These are phyloP conservation scores for Neonectria punicea DNA, from an alignment of 2,329 filamentous ascomycete genomes.

Conservation along the genomic window DNA sequence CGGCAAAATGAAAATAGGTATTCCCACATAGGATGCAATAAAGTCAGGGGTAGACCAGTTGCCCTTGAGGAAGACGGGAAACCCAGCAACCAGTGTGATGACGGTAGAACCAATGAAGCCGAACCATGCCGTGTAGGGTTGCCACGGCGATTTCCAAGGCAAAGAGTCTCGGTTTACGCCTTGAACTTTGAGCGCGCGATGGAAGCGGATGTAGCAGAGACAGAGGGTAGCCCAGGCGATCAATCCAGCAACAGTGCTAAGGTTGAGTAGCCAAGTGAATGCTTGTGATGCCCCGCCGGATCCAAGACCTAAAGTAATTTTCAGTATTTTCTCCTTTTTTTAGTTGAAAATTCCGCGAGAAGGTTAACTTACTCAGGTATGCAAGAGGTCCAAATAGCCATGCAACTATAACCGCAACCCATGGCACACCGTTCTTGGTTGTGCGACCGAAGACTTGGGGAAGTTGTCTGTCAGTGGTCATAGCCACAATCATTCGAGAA, in stretches of 20 bases:
- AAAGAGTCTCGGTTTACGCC: slow-evolving; percentile 61
- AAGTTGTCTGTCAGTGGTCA: slow-evolving; percentile 74
- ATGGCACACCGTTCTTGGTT: slow-evolving; percentile 70
- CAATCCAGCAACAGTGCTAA: slow-evolving; percentile 71
- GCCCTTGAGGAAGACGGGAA: slow-evolving; percentile 75
- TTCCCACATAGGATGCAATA: slow-evolving; percentile 70
- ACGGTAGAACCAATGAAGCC: slow-evolving; percentile 67
- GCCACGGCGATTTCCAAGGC: slow-evolving; percentile 63
- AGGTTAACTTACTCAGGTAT: slow-evolving; percentile 72
- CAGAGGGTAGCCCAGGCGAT: slow-evolving; percentile 70
- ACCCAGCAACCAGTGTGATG: slow-evolving; percentile 79
- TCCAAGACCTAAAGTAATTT: slow-evolving; percentile 29
- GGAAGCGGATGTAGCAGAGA: slow-evolving; percentile 69
- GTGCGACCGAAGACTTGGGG: slow-evolving; percentile 70
- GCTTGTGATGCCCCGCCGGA: slow-evolving; percentile 66
- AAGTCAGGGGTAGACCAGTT: slow-evolving; percentile 73
- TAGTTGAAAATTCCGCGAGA: not conserved
- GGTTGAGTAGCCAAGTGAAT: slow-evolving; percentile 78
- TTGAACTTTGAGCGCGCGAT: slow-evolving; percentile 59
- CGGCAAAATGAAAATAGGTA: slow-evolving; percentile 69
- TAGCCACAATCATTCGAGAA: slow-evolving; percentile 75
- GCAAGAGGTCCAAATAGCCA: slow-evolving; percentile 72
- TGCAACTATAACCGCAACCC: slow-evolving; percentile 62
- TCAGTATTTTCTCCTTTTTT: not conserved
- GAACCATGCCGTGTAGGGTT: slow-evolving; percentile 73